phyloP scores from a whole-genome alignment of 257 asterid genomes.

The Solanum pinnatisectum region DNA sequence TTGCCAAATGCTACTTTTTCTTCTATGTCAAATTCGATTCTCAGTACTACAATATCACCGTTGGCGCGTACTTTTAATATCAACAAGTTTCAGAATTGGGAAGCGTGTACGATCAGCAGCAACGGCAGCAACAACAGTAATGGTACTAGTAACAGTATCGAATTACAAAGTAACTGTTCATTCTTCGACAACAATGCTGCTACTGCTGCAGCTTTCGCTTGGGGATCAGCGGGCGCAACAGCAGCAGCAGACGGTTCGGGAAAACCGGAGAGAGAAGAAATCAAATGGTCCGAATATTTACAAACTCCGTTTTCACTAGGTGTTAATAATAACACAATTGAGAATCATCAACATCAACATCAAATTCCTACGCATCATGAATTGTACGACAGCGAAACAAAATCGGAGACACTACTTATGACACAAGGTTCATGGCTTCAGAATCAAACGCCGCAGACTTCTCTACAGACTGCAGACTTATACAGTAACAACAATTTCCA shows the following conservation, averaged over 20 bases:
- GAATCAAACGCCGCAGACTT: conserved; percentile 28
- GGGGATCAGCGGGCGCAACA: conserved; percentile 18
- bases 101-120: conserved; percentile 2
- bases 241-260: conserved; percentile 14
- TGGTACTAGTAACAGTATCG: background rate
- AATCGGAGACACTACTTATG: conserved; percentile 17
- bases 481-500: conserved; percentile 57
- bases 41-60: background rate
- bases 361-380: conserved; percentile 15
- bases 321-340: conserved; percentile 1
- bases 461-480: conserved; percentile 29
- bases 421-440: conserved; percentile 29
- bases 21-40: conserved; percentile 1
- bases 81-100: conserved; percentile 30
- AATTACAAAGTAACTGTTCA: conserved; percentile 21
- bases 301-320: conserved; percentile 52
- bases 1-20: background rate
- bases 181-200: conserved; percentile 20
- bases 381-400: conserved; percentile 24
- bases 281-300: conserved; percentile 67
- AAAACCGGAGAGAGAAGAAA: conserved; percentile 36
- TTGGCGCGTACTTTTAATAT: conserved; percentile 1
- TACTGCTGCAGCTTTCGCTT: conserved; percentile 9
- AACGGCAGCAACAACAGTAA: background rate
- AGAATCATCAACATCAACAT: conserved; percentile 7